Conservation (phyloP, 768 basidiomycete genomes). For the Calocybe indica region DNA sequence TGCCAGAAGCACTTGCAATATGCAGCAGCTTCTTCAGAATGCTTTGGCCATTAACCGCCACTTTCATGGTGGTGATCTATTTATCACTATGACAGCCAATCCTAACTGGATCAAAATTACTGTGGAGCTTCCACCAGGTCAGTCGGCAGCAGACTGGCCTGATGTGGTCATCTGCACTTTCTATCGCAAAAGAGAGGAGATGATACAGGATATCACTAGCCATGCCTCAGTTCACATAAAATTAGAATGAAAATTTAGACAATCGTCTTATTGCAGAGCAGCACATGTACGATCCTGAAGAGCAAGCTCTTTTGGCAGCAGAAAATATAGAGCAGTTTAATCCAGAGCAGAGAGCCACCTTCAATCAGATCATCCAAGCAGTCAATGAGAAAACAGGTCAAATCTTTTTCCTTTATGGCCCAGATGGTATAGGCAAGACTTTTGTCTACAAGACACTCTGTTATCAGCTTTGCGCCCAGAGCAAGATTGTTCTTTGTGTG, state of each 20-base stretch:
- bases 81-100: slow-evolving; percentile 44
- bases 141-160: no score
- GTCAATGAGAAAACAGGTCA: slow-evolving; percentile 11
- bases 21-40: slow-evolving; percentile 17
- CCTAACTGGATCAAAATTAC: slow-evolving; percentile 37
- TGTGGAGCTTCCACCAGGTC: neutral
- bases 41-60: slow-evolving; percentile 24
- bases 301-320: neutral
- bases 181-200: no score
- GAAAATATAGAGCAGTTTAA: slow-evolving; percentile 16
- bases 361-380: slow-evolving; percentile 20
- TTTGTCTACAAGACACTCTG: slow-evolving; percentile 33
- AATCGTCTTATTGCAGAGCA: neutral
- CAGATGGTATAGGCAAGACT: slow-evolving; percentile 41
- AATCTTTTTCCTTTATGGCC: slow-evolving; percentile 34
- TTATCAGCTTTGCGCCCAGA: slow-evolving; percentile 15
- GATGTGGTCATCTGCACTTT: no score
- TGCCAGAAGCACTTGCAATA: slow-evolving; percentile 10
- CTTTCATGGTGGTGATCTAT: slow-evolving; percentile 30
- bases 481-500: slow-evolving; percentile 36
- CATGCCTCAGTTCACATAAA: slow-evolving; percentile 22
- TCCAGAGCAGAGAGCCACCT: slow-evolving; percentile 20
- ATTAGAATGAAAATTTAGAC: slow-evolving; percentile 14
- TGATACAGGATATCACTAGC: no score
- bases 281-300: neutral